Evolutionary conservation across 2,329 filamentous ascomycete species (phyloP), one percentile per base, ranked within the genome.

Genomic region (Cladosporium halotolerans): DNA sequence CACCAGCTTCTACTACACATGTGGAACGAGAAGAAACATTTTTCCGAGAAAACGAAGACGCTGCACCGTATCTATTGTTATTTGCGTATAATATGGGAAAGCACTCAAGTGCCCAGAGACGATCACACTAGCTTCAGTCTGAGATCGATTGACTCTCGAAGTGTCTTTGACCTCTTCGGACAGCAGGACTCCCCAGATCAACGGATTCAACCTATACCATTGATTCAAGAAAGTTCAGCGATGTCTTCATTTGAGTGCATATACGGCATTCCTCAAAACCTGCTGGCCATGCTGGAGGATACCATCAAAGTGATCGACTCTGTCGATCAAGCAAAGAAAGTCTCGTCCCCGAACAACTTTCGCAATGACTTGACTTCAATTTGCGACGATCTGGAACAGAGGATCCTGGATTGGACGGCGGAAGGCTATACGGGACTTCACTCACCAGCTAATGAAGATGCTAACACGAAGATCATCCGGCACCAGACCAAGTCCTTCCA

Each of bases 1-100:
- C 45, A 51, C 60, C 52, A 56, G 57, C 16, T 58, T 19, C 36
- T 46, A 41, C 11, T 52, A 44, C 3, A 51, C 46, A 14, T 23
- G 40, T 57, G 52, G 40, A 53, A 64, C 18, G 41, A 45, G 41
- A 52, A 52, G n/a, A 41, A 41, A 16, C 14, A 16, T 2, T 45
- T 52, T 13, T 52, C 49, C 13, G 41, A 28, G 4, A 52, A 52
- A 32, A 52, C 40, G 36, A 34, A 33, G 9, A 33, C 49, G 3
- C 19, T 52, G 31, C 45, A 52, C 18, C 41, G 49, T 8, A 52
- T 52, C 10, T 52, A 52, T 18, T 52, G 49, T 13, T 52, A 52
- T 14, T 11, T 52, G 7, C 46, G 46, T 13, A 36, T 49, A 2
- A 49, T 49, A 11, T 49, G 38, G 11, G 46, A 49, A 14, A 49